Base-by-base conservation (phyloP, 2,329 filamentous ascomycete genomes). In the Paecilomyces formosus region DNA sequence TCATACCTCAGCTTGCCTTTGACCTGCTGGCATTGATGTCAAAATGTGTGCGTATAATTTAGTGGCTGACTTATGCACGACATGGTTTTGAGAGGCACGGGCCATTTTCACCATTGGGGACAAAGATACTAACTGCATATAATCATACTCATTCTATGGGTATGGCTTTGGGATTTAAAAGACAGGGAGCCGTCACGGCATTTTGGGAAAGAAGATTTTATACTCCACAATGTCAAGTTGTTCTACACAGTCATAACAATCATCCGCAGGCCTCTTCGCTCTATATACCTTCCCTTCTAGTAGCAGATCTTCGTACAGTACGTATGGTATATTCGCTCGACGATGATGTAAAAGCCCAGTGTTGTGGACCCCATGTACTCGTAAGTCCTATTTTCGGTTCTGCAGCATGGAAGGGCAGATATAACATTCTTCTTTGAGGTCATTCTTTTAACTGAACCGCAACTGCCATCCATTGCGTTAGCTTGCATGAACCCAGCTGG, bases 31-130 rank as follows among this genome's bases (percentile, higher is more conserved):
- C 6, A n/a, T 6, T 26, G 24, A 6, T 26, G 24, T 26, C 24
- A 26, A 26, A 26, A 26, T 26, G 24, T 26, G 51, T 5, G 12
- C 33, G 30, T 31, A 60, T 13, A 31, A 50, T 30, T 31, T 39
- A 45, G 58, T 18, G 24, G 6, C 26, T 24, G 13, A 35, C 21
- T 22, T 53, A n/a, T n/a, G 55, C 12, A 45, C 60, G 60, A 31
- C 55, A 18, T 63, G 60, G 60, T 62, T 57, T 49, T 54, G 57
- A 22, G 54, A 63, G 50, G 53, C 59, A 35, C 60, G 55, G n/a
- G 61, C 57, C 18, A 24, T 57, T 54, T 57, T 53, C 55, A 18
- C 35, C 26, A 18, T 30, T 13, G n/a, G 57, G 24, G 15, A 12
- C 30, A 6, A 6, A 6, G 3, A 26, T 26, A 26, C 24, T 26